These are phyloP conservation scores for Ophiostoma himal-ulmi DNA, from an alignment of 2,329 filamentous ascomycete species.

Conservation along the genomic window DNA sequence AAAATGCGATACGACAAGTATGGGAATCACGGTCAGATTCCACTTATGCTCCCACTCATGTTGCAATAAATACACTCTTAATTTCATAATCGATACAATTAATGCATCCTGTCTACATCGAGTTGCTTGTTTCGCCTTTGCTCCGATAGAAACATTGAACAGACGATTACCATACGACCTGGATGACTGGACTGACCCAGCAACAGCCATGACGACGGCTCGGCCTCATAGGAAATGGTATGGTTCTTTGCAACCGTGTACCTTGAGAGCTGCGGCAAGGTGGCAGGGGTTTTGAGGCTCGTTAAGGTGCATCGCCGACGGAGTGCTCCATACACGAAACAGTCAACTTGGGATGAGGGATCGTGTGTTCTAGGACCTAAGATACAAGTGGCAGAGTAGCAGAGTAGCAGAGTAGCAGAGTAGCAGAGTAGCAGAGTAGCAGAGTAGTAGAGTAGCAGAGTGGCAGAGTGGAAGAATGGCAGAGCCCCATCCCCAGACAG, in stretches of 20 bases:
- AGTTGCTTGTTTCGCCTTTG: slow-evolving; percentile 3
- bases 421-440: not conserved
- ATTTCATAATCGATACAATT: not conserved
- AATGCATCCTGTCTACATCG: not conserved
- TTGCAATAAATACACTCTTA: not conserved
- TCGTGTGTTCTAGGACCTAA: not conserved
- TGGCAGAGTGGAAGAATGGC: no score
- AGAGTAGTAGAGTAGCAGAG: not conserved
- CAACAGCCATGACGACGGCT: slow-evolving; percentile 2
- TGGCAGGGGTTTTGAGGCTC: not conserved
- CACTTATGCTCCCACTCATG: not conserved
- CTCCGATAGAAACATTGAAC: slow-evolving; percentile 5
- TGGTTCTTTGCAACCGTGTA: slow-evolving; percentile 2
- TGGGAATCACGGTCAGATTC: not conserved
- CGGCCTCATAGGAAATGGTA: not conserved
- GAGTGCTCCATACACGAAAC: slow-evolving; percentile 16
- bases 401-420: not conserved
- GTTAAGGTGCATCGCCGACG: not conserved
- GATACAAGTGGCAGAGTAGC: not conserved
- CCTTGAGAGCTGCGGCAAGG: not conserved
- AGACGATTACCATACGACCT: slow-evolving; percentile 3
- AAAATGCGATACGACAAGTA: not conserved
- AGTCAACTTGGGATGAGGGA: slow-evolving; percentile 21
- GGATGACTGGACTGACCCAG: not conserved
- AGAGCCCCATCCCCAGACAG: slow-evolving; percentile 4